Percentiles rank a stretch among this genome's conserved stretches.
These are phyloP conservation scores for Ceratocystis alfenasii DNA, from an alignment of 2,329 filamentous ascomycete genomes.

Conservation along the genomic window DNA sequence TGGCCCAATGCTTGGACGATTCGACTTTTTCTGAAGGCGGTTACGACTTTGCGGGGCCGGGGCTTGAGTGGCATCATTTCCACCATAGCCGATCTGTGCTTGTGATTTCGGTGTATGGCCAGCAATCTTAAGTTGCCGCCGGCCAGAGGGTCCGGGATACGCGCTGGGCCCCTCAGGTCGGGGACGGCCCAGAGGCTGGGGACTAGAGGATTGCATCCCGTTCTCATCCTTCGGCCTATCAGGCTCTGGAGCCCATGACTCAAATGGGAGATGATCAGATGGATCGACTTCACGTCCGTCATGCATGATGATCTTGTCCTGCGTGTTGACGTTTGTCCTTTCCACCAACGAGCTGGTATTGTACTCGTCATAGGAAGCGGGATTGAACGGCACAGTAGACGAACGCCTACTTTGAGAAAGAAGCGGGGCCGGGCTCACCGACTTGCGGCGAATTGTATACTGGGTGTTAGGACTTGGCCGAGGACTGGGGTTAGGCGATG, in stretches of 20 bases:
- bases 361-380: slow-evolving; percentile 62
- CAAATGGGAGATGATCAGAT: slow-evolving; percentile 66
- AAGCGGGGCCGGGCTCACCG: slow-evolving; percentile 57
- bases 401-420: slow-evolving; percentile 38
- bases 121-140: slow-evolving; percentile 41
- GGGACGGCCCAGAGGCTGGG: slow-evolving; percentile 33
- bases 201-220: slow-evolving; percentile 25
- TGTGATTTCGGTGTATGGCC: slow-evolving; percentile 35
- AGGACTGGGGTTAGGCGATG: slow-evolving; percentile 33
- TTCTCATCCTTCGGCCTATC: slow-evolving; percentile 36
- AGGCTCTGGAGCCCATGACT: slow-evolving; percentile 66
- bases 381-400: slow-evolving; percentile 58
- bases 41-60: slow-evolving; percentile 36
- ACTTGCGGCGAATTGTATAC: slow-evolving; percentile 55
- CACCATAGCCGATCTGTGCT: slow-evolving; percentile 25
- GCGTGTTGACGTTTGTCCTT: slow-evolving; percentile 26
- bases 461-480: slow-evolving; percentile 32
- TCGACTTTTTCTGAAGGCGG: slow-evolving; percentile 53
- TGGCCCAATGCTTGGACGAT: slow-evolving; percentile 35
- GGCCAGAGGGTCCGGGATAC: slow-evolving; percentile 24
- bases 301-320: slow-evolving; percentile 61
- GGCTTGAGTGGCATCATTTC: slow-evolving; percentile 27
- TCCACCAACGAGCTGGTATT: slow-evolving; percentile 45
- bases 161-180: slow-evolving; percentile 40
- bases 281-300: slow-evolving; percentile 69